Evolutionary conservation across 225 moss, liverwort and hornwort genomes (phyloP), one percentile per base, ranked within the genome.

Genomic region (Marchantia paleacea): DNA sequence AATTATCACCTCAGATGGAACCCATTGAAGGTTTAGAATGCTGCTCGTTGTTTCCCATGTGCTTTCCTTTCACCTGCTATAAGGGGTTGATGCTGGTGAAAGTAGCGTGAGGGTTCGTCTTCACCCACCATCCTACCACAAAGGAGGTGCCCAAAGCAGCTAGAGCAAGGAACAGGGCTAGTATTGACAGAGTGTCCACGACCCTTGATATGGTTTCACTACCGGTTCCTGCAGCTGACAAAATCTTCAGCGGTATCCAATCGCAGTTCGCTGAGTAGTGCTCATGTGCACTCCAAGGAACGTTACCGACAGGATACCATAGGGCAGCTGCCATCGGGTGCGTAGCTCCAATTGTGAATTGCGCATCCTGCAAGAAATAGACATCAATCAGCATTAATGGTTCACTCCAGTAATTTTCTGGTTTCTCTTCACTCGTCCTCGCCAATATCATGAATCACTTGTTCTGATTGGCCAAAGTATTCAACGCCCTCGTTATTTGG

Each of bases 181-280:
- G 39, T 53, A 77, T 66, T 18, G 85, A 79, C 49, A 88, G 62
- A 28, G 83, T 73, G 20, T 88, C 81, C 50, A 66, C 85, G 52
- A 75, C 69, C 75, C 52, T 85, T 3, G 66, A 39, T 7, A 77
- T 70, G 2, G 31, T 51, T 5, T 68, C 60, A 62, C 52, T 50
- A 39, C 30, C 50, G 14, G 79, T 67, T 70, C 80, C 75, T 29
- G 78, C 72, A 66, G 81, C 90, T 52, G 94, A 77, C 47, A 88
- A 52, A 26, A 99, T 80, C 72, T 90, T 87, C 75, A 99, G 88
- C 10, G 86, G 91, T 53, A 99, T 84, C 99, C 99, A 99, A 54
- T 89, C 92, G 85, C 99, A 99, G 80, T 92, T 95, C 64, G 91
- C 99, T 73, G 99, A 94, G 81, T 91, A 99, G 80, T 99, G 99